A percentile compares a stretch with the other conserved stretches of the same genome.
These are phyloP conservation scores for Colletotrichum cereale DNA, from an alignment of 2,329 filamentous ascomycete species.

Conservation along the genomic window DNA sequence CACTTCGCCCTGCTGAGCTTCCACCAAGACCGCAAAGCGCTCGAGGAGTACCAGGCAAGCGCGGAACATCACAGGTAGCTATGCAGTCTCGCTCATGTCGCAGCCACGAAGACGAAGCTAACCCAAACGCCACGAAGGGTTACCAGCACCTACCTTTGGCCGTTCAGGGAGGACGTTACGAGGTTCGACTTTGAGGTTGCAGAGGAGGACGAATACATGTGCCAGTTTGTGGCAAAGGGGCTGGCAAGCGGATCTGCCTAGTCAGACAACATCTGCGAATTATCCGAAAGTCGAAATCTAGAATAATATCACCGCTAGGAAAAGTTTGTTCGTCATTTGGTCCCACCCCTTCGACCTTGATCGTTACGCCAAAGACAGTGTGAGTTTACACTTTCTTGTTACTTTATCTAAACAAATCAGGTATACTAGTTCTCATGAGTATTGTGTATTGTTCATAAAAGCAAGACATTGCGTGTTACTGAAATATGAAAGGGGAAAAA, in stretches of 20 bases:
- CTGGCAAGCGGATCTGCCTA: slow-evolving; percentile 28
- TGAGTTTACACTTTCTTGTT: too few species aligned
- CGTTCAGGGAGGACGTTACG: slow-evolving; percentile 64
- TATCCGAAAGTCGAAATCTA: neutral
- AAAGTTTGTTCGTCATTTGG: neutral
- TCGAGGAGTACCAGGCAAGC: slow-evolving; percentile 65
- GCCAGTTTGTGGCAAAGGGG: slow-evolving; percentile 30
- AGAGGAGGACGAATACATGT: slow-evolving; percentile 47
- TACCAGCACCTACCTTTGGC: slow-evolving; percentile 63
- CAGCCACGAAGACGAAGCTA: neutral
- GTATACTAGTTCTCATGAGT: too few species aligned
- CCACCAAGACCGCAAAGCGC: slow-evolving; percentile 58
- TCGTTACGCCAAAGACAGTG: too few species aligned
- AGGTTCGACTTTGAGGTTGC: slow-evolving; percentile 68
- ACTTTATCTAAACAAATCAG: too few species aligned
- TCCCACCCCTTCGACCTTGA: too few species aligned
- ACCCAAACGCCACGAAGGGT: slow-evolving; percentile 55
- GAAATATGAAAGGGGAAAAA: too few species aligned
- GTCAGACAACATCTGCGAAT: neutral
- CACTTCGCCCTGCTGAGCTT: slow-evolving; percentile 65
- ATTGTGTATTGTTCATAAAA: too few species aligned
- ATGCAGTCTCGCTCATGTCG: neutral
- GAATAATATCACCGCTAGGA: neutral
- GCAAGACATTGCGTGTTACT: too few species aligned
- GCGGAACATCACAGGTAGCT: slow-evolving; percentile 62